These are phyloP conservation scores for Backusella australiensis DNA, from an alignment of 192 early-diverging fungal genomes.

Conservation along the genomic window DNA sequence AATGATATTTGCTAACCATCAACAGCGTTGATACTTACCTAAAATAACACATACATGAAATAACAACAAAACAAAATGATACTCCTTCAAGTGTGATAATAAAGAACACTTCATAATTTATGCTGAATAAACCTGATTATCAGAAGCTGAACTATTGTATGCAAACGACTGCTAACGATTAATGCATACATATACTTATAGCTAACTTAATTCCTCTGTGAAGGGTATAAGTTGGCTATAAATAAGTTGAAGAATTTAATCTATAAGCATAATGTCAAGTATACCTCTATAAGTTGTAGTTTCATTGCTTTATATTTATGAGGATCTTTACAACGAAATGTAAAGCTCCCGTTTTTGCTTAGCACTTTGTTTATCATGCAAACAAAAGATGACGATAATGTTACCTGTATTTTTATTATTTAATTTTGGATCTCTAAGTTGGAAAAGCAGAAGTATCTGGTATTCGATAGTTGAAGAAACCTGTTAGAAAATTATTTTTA, in stretches of 20 bases:
- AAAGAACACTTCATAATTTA: not conserved
- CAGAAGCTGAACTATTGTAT: not conserved
- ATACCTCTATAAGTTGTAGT: not conserved
- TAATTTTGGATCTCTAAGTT: too few species aligned
- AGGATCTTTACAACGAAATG: not conserved
- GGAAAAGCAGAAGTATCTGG: too few species aligned
- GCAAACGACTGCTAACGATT: not conserved
- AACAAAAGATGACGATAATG: too few species aligned
- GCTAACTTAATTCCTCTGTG: too few species aligned
- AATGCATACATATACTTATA: not conserved
- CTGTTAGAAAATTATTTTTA: too few species aligned
- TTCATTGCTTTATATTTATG: not conserved
- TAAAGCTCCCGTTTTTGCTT: not conserved
- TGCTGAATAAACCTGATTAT: not conserved
- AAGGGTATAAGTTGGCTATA: not conserved
- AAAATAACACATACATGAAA: not conserved
- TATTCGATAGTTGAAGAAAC: too few species aligned
- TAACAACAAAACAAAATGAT: not conserved
- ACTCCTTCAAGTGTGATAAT: too few species aligned
- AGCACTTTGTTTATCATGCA: too few species aligned
- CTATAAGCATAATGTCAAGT: not conserved
- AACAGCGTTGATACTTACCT: not conserved
- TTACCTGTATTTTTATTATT: too few species aligned
- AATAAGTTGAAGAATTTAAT: not conserved
- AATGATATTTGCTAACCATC: not conserved